These are phyloP conservation scores for Podospora bellae-mahoneyi DNA, from an alignment of 495 filamentous ascomycete genomes.

Conservation along the genomic window DNA sequence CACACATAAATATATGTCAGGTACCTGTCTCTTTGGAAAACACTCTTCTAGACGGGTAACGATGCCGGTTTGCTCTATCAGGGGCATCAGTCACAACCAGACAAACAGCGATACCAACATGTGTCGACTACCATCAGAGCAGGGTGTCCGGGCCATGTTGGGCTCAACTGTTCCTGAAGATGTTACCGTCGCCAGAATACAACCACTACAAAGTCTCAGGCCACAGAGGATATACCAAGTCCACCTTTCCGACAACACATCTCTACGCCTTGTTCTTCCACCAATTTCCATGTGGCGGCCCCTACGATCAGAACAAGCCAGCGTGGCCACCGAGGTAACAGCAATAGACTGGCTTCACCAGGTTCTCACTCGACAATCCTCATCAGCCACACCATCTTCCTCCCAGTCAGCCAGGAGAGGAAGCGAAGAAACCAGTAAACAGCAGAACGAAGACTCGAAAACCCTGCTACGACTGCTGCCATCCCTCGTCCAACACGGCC, in stretches of 20 bases:
- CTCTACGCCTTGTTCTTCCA: constrained; percentile 35
- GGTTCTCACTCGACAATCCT: constrained; percentile 2
- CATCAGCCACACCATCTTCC: background rate
- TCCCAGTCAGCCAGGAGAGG: constrained; percentile 9
- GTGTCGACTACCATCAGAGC: constrained; percentile 34
- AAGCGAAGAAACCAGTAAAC: constrained; percentile 2
- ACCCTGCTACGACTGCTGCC: constrained; percentile 28
- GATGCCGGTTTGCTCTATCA: background rate
- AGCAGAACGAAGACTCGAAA: background rate
- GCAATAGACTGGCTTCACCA: constrained; percentile 34
- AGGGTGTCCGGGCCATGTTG: constrained; percentile 36
- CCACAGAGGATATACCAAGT: constrained; percentile 38
- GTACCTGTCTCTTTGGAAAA: background rate
- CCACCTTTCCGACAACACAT: constrained; percentile 32
- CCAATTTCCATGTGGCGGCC: constrained; percentile 36
- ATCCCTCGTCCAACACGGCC: constrained; percentile 32
- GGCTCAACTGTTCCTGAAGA: constrained; percentile 27
- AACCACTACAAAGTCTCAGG: constrained; percentile 28
- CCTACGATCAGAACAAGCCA: constrained; percentile 40
- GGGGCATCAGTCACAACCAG: background rate
- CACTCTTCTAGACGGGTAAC: background rate
- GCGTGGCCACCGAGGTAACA: constrained; percentile 34
- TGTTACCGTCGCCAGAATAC: constrained; percentile 31
- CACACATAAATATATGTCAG: background rate
- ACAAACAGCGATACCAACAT: constrained; percentile 22